These are phyloP conservation scores for Penicillium sp. DNA, from an alignment of 2,329 filamentous ascomycete genomes.

Conservation along the genomic window DNA sequence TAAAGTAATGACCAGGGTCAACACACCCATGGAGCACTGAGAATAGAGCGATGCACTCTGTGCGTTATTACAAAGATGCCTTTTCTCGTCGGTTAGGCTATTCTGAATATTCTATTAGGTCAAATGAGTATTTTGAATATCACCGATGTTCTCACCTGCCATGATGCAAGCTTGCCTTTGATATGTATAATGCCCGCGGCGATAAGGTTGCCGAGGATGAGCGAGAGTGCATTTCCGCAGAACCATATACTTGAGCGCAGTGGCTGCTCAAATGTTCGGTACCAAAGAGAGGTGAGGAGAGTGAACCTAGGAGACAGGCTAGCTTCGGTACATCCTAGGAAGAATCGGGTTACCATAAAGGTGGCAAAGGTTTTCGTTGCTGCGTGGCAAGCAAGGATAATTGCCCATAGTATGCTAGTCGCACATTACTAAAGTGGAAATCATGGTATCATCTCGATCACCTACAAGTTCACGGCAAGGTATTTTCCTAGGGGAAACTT, in stretches of 20 bases:
- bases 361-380: slow-evolving; percentile 40
- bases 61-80: no score
- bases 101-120: background rate
- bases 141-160: slow-evolving; percentile 19
- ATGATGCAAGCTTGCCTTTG: slow-evolving; percentile 15
- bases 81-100: no score
- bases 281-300: slow-evolving; percentile 36
- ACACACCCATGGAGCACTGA: no score
- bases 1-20: no score
- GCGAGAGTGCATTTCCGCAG: slow-evolving; percentile 29
- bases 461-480: slow-evolving; percentile 27
- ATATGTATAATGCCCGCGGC: slow-evolving; percentile 30
- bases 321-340: slow-evolving; percentile 45
- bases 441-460: background rate
- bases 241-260: slow-evolving; percentile 34
- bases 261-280: slow-evolving; percentile 31
- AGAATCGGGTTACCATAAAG: slow-evolving; percentile 43
- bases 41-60: no score
- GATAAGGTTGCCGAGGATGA: slow-evolving; percentile 27
- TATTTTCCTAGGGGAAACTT: slow-evolving; percentile 41
- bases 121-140: background rate
- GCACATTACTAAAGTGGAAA: background rate
- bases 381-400: slow-evolving; percentile 33
- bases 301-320: slow-evolving; percentile 36
- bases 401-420: slow-evolving; percentile 30